Conservation (phyloP, 2,329 filamentous ascomycete species). For the Arthrinium phaeospermum region DNA sequence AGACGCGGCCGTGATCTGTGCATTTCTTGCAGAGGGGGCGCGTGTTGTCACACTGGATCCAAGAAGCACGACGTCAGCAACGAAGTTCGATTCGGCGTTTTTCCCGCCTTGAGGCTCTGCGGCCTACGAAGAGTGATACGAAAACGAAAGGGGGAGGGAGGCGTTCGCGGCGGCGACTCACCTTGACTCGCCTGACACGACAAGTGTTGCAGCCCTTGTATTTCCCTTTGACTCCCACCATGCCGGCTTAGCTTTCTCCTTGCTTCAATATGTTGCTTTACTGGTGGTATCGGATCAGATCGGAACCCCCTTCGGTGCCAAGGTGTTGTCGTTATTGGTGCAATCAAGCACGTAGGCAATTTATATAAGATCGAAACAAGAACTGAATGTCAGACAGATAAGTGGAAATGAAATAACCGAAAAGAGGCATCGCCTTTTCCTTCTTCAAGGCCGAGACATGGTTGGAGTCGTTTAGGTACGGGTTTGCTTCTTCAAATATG, state of each 20-base stretch:
- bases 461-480: neutral
- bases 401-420: neutral
- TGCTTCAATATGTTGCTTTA: neutral
- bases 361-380: neutral
- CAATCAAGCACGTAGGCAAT: neutral
- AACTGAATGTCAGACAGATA: neutral
- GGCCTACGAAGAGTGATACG: neutral
- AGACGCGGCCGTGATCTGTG: slow-evolving; percentile 59
- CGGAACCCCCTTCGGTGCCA: neutral
- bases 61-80: neutral
- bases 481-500: neutral
- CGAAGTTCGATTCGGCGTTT: neutral
- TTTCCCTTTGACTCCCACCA: slow-evolving; percentile 27
- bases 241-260: neutral
- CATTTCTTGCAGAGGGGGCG: slow-evolving; percentile 67
- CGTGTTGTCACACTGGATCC: slow-evolving; percentile 59
- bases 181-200: slow-evolving; percentile 24
- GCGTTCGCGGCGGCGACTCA: neutral
- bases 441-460: neutral
- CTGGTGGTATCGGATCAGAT: neutral
- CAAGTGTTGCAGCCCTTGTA: slow-evolving; percentile 27
- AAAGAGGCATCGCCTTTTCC: neutral
- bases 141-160: neutral
- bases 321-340: neutral
- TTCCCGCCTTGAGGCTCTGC: neutral